Evolutionary conservation across 768 basidiomycete species (phyloP).

Genomic region (Trametes gibbosa): DNA sequence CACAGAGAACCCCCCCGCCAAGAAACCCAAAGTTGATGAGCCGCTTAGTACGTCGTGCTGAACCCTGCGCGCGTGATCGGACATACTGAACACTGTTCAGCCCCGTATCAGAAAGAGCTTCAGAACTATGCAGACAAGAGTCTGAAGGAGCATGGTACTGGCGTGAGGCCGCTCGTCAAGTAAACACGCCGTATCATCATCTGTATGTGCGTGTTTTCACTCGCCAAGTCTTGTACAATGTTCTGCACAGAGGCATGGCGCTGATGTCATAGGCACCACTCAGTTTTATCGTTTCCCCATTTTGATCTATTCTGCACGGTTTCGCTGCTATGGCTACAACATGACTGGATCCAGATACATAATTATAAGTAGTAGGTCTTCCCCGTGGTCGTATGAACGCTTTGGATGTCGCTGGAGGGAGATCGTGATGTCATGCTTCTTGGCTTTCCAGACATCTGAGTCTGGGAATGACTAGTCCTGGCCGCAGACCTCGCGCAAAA

Average conservation of each 20-base stretch:
- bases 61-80: neutral
- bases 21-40: slow-evolving; percentile 39
- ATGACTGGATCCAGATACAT: slow-evolving; percentile 6
- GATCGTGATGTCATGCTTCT: slow-evolving; percentile 2
- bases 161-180: slow-evolving; percentile 44
- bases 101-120: slow-evolving; percentile 42
- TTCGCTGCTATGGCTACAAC: neutral
- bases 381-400: neutral
- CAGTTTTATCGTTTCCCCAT: slow-evolving; percentile 4
- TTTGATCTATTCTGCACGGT: neutral
- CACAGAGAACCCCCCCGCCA: slow-evolving; percentile 37
- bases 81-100: slow-evolving; percentile 21
- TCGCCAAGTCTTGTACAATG: too few relatives aligned
- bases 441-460: slow-evolving; percentile 20
- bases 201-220: slow-evolving; percentile 21
- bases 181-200: slow-evolving; percentile 19
- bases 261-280: neutral
- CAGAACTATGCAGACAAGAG: slow-evolving; percentile 37
- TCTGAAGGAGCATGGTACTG: slow-evolving; percentile 43
- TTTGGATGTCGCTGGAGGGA: too few relatives aligned
- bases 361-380: neutral
- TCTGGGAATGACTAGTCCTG: slow-evolving; percentile 19
- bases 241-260: neutral
- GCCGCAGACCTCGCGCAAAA: slow-evolving; percentile 14
- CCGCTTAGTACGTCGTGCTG: slow-evolving; percentile 32